Evolutionary conservation across 2,329 filamentous ascomycete genomes (phyloP).

Genomic region (Xylariales sp.): DNA sequence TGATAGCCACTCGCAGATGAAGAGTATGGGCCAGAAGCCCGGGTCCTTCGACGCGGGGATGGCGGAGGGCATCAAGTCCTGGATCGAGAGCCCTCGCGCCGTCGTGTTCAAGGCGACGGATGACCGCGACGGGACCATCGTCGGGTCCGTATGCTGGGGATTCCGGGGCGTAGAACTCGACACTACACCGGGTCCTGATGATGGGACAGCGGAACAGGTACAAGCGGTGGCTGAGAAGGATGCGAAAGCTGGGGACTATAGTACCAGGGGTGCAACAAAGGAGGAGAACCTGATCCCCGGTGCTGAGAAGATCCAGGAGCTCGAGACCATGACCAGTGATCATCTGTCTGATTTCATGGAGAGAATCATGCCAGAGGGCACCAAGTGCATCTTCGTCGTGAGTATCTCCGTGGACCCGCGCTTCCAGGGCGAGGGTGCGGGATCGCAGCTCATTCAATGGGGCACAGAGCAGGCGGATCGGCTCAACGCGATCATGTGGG

Average conservation of each 20-base stretch:
- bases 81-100: conserved; percentile 18
- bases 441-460: conserved; percentile 26
- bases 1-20: conserved; percentile 29
- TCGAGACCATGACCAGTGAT: conserved; percentile 24
- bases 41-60: conserved; percentile 23
- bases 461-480: conserved; percentile 27
- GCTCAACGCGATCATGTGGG: conserved; percentile 27
- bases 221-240: neutral
- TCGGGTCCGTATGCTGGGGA: conserved; percentile 32
- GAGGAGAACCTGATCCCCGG: conserved; percentile 13
- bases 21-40: conserved; percentile 24
- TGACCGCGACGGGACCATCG: conserved; percentile 19
- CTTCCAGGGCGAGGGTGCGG: conserved; percentile 28
- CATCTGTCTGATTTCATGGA: conserved; percentile 25
- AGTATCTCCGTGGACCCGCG: conserved; percentile 27
- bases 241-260: conserved; percentile 11
- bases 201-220: conserved; percentile 1
- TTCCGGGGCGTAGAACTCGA: conserved; percentile 20
- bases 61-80: conserved; percentile 14
- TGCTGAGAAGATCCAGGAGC: conserved; percentile 18
- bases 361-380: conserved; percentile 20
- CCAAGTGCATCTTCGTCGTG: conserved; percentile 30
- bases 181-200: conserved; percentile 11
- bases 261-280: conserved; percentile 4
- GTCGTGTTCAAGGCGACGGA: conserved; percentile 30